A percentile compares a stretch with the other conserved stretches of the same genome.
These are phyloP conservation scores for Chloris gayana DNA, from an alignment of 176 grass and related monocot genomes.

Conservation along the genomic window DNA sequence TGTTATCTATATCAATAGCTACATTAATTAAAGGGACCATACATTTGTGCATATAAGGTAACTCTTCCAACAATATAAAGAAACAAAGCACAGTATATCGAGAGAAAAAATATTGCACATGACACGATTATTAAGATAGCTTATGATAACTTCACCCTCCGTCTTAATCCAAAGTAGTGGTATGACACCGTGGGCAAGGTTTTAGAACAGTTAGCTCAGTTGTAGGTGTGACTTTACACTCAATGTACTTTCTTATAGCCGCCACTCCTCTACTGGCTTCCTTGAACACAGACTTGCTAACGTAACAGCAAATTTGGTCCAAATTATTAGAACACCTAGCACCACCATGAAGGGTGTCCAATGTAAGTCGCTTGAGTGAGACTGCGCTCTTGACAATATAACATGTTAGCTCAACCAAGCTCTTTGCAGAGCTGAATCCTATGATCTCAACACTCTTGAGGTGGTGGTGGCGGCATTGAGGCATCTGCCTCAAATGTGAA, in stretches of 20 bases:
- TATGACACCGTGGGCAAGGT: neutral
- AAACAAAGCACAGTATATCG: too few species aligned
- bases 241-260: neutral
- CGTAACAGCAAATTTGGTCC: neutral
- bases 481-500: neutral
- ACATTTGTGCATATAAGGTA: too few species aligned
- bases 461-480: neutral
- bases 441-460: neutral
- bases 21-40: too few species aligned
- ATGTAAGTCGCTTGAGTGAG: neutral
- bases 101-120: too few species aligned
- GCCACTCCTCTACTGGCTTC: neutral
- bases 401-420: slow-evolving; percentile 20
- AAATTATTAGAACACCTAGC: too few species aligned
- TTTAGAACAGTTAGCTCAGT: neutral
- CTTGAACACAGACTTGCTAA: neutral
- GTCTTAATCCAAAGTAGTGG: too few species aligned
- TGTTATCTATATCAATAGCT: too few species aligned
- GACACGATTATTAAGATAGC: too few species aligned
- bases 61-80: too few species aligned
- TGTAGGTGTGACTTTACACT: neutral
- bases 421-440: slow-evolving; percentile 11
- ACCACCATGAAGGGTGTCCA: neutral
- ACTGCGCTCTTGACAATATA: neutral
- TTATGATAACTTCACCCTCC: too few species aligned